Percentiles rank a stretch among this genome's conserved stretches.
phyloP scores from a whole-genome alignment of 192 early-diverging fungal genomes.

The Coemansia sp. region DNA sequence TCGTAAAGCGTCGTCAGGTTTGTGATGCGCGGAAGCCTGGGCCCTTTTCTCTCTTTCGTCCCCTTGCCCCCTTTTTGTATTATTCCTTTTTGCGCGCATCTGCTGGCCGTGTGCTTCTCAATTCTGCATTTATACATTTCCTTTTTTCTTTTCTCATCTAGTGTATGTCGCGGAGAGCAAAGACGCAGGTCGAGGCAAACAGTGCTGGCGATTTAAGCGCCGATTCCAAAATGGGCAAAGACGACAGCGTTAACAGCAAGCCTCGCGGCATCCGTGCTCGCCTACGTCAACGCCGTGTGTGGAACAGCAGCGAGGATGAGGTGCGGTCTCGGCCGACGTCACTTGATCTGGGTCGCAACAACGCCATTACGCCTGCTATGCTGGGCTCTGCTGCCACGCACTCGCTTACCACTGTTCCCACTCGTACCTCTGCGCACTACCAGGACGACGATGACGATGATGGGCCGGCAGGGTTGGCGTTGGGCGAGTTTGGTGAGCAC shows the following conservation, averaged over 20 bases:
- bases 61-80: not conserved
- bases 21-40: not conserved
- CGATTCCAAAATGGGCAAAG: conserved; percentile 21
- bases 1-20: not conserved
- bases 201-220: not conserved
- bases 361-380: conserved; percentile 6
- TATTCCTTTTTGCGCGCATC: not conserved
- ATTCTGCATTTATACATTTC: not conserved
- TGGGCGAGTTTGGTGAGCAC: conserved; percentile 43
- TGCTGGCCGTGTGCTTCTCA: no score
- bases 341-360: conserved; percentile 31
- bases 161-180: conserved; percentile 1
- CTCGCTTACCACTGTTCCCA: conserved; percentile 35
- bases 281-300: conserved; percentile 39
- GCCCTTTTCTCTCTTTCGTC: not conserved
- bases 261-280: conserved; percentile 45
- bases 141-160: not conserved
- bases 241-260: conserved; percentile 13
- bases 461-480: conserved; percentile 26
- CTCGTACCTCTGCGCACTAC: conserved; percentile 9
- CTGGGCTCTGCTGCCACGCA: conserved; percentile 28
- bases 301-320: conserved; percentile 47
- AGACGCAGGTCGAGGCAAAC: not conserved
- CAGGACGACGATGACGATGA: conserved; percentile 2
- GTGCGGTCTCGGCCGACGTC: conserved; percentile 37